Evolutionary conservation across 306 rosid species (phyloP).

Genomic region (Casuarina cunninghamiana): DNA sequence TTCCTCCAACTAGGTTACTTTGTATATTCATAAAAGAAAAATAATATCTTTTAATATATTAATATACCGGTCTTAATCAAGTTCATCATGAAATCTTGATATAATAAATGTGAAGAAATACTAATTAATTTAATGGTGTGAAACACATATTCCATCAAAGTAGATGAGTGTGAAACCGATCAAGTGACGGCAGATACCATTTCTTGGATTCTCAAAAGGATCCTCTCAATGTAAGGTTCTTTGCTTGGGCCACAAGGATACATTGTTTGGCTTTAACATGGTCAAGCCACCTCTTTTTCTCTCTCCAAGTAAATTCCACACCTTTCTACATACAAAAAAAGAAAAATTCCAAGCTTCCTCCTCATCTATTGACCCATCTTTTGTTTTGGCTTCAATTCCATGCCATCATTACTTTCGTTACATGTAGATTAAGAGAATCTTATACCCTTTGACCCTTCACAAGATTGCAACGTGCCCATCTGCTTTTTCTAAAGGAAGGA

Average conservation of each 20-base stretch:
- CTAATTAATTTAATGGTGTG: no score
- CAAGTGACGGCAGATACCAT: conserved; percentile 13
- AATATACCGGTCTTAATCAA: no score
- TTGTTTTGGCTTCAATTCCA: conserved; percentile 36
- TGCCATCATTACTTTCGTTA: conserved; percentile 55
- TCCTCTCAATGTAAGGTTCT: conserved; percentile 30
- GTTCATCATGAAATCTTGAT: no score
- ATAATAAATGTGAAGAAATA: no score
- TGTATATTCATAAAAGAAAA: no score
- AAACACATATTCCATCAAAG: no score
- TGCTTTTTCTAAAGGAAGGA: neutral
- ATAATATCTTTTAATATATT: no score
- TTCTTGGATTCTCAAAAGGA: conserved; percentile 47
- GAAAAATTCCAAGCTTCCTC: conserved; percentile 5
- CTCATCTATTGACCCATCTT: conserved; percentile 11
- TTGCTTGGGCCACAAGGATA: conserved; percentile 37
- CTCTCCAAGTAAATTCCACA: conserved; percentile 35
- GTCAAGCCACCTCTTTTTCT: conserved; percentile 46
- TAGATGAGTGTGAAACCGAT: neutral
- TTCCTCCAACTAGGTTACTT: no score
- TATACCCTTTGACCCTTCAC: conserved; percentile 57
- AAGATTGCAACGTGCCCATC: neutral
- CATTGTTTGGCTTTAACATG: conserved; percentile 42
- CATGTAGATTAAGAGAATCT: conserved; percentile 50
- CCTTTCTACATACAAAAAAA: conserved; percentile 19